A percentile compares a stretch with the other conserved stretches of the same genome.
Conservation (phyloP, 2,329 filamentous ascomycete species). For the Akanthomyces uredinophilus region DNA sequence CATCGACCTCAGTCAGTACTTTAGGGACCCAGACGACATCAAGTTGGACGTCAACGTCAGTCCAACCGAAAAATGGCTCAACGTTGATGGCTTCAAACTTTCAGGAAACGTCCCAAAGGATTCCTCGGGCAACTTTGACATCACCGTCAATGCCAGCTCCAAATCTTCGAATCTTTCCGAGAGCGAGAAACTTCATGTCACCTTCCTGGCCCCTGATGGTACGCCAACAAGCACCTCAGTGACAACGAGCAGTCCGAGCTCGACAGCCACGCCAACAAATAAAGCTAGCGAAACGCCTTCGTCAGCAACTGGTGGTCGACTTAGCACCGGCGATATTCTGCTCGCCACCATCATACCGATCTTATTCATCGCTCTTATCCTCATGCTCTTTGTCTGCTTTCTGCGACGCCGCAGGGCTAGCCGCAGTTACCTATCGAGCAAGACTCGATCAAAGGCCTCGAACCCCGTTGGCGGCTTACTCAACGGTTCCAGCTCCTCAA, state of each 20-base stretch:
- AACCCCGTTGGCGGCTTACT: constrained; percentile 27
- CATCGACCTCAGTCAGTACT: constrained; percentile 39
- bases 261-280: constrained; percentile 22
- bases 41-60: constrained; percentile 31
- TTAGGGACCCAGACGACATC: constrained; percentile 35
- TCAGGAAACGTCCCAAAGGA: constrained; percentile 37
- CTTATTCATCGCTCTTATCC: constrained; percentile 29
- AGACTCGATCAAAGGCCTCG: constrained; percentile 29
- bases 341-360: constrained; percentile 42
- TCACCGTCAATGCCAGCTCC: constrained; percentile 30
- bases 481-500: constrained; percentile 23
- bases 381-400: constrained; percentile 31
- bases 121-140: constrained; percentile 26
- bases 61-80: constrained; percentile 40
- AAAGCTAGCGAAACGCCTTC: constrained; percentile 20
- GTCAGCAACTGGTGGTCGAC: constrained; percentile 18
- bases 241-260: constrained; percentile 20
- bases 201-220: constrained; percentile 27
- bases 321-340: constrained; percentile 33
- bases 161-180: constrained; percentile 31
- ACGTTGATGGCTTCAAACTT: constrained; percentile 33
- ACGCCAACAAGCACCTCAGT: constrained; percentile 21
- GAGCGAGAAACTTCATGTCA: constrained; percentile 33
- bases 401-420: constrained; percentile 27
- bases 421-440: constrained; percentile 25